Conservation (phyloP, 371 early-diverging fungal species). For the Phascolomyces articulosus region DNA sequence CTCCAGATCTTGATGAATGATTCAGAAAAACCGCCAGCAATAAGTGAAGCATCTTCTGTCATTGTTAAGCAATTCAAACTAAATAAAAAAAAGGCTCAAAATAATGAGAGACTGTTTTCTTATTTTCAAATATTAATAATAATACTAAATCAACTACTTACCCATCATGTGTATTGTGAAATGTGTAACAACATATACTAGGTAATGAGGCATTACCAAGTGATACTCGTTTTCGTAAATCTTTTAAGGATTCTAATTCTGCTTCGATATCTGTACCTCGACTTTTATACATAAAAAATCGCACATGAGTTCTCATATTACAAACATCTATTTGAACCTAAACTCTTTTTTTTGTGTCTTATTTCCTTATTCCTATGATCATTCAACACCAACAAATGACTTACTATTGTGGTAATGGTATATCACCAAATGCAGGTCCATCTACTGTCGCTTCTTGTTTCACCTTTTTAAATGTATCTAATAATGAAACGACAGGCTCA, state of each 20-base stretch:
- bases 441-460: conserved; percentile 40
- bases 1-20: conserved; percentile 91
- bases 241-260: conserved; percentile 80
- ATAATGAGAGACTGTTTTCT: not conserved
- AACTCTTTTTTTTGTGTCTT: not conserved
- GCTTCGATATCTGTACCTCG: conserved; percentile 73
- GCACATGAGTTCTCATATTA: too few species aligned
- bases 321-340: too few species aligned
- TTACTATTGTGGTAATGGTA: conserved; percentile 78
- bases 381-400: conserved; percentile 62
- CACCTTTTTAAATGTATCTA: conserved; percentile 50
- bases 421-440: conserved; percentile 46
- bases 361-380: conserved; percentile 55
- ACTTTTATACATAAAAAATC: too few species aligned
- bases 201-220: conserved; percentile 83
- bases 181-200: conserved; percentile 96
- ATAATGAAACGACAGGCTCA: conserved; percentile 24
- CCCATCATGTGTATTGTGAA: conserved; percentile 94
- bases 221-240: conserved; percentile 81
- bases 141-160: conserved; percentile 20
- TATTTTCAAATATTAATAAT: too few species aligned
- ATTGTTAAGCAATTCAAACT: conserved; percentile 78
- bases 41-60: conserved; percentile 75
- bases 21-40: conserved; percentile 91
- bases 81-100: not conserved